These are phyloP conservation scores for Smithsoniella earleae DNA, from an alignment of 163 green algal genomes.

Conservation along the genomic window DNA sequence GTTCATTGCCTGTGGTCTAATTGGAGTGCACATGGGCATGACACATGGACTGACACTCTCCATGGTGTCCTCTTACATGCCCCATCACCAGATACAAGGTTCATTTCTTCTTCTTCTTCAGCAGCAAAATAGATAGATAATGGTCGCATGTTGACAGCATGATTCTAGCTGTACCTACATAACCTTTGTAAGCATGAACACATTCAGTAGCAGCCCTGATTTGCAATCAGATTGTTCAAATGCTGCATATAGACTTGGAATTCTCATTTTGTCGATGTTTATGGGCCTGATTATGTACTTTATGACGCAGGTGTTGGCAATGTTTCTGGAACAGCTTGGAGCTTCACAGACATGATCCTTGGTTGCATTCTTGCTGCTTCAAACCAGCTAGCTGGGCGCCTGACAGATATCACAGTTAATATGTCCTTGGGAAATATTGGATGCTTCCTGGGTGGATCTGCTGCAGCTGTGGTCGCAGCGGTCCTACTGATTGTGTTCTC, in stretches of 20 bases:
- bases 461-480: conserved; percentile 44
- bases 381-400: conserved; percentile 66
- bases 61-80: conserved; percentile 77
- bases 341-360: conserved; percentile 76
- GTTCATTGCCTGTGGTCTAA: conserved; percentile 49
- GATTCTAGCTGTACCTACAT: too few species aligned
- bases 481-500: conserved; percentile 47
- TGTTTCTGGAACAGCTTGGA: conserved; percentile 65
- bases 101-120: too few species aligned
- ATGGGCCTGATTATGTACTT: too few species aligned
- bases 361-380: conserved; percentile 65
- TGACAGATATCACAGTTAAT: conserved; percentile 62
- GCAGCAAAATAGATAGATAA: too few species aligned
- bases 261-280: too few species aligned
- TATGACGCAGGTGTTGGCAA: conserved; percentile 42
- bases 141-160: too few species aligned
- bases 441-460: conserved; percentile 68
- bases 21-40: conserved; percentile 77
- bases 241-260: too few species aligned
- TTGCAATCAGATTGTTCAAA: too few species aligned
- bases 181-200: too few species aligned
- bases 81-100: conserved; percentile 34
- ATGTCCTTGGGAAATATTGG: conserved; percentile 66
- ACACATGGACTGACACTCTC: conserved; percentile 72
- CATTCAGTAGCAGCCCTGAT: too few species aligned